Evolutionary conservation across 805 yeast genomes (phyloP).

Genomic region (Yarrowia alimentaria): DNA sequence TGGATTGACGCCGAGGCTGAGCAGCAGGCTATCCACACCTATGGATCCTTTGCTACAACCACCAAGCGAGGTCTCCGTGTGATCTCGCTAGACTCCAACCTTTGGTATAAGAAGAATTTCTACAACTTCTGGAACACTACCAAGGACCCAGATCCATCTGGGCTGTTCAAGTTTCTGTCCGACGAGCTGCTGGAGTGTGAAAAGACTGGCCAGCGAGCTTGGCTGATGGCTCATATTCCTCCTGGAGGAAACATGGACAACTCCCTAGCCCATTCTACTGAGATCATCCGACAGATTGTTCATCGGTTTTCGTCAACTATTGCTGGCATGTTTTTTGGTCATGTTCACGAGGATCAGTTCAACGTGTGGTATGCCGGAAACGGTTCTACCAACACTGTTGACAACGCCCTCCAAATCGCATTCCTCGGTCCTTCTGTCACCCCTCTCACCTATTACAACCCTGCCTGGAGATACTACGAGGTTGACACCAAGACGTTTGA

Average conservation of each 20-base stretch:
- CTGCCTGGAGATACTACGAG: constrained; percentile 70
- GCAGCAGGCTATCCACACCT: constrained; percentile 43
- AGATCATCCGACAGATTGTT: constrained; percentile 54
- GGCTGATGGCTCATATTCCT: constrained; percentile 72
- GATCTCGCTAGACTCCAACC: constrained; percentile 63
- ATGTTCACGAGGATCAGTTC: constrained; percentile 69
- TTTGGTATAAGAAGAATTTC: constrained; percentile 63
- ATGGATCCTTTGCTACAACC: constrained; percentile 59
- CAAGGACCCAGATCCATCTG: constrained; percentile 59
- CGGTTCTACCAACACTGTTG: constrained; percentile 39
- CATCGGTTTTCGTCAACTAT: constrained; percentile 65
- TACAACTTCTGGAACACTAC: constrained; percentile 49
- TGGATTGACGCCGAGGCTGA: constrained; percentile 45
- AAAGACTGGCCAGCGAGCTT: constrained; percentile 57
- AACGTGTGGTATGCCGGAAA: constrained; percentile 53
- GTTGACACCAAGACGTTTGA: constrained; percentile 61
- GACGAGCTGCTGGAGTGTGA: constrained; percentile 64
- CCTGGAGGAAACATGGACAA: constrained; percentile 47
- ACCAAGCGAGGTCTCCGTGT: constrained; percentile 60
- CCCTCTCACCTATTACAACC: constrained; percentile 59
- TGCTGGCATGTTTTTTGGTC: constrained; percentile 69
- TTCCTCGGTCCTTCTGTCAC: constrained; percentile 68
- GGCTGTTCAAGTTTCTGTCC: constrained; percentile 58
- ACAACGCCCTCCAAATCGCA: constrained; percentile 53
- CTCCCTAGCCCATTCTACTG: constrained; percentile 60